phyloP scores from a whole-genome alignment of 495 filamentous ascomycete genomes.

The Aspergillus egyptiacus region DNA sequence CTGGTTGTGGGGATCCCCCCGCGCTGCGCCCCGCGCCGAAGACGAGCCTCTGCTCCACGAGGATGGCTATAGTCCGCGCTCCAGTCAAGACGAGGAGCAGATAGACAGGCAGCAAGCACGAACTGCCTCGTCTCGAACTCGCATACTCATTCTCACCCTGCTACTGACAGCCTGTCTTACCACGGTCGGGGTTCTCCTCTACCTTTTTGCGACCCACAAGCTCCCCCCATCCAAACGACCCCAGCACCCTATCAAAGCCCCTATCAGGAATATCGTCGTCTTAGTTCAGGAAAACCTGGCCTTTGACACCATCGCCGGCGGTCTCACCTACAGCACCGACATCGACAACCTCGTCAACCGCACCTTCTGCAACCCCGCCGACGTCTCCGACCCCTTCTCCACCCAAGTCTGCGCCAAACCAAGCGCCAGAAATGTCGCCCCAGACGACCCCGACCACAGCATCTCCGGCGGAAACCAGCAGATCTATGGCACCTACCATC shows the following conservation, averaged over 20 bases:
- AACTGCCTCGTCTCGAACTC: not conserved
- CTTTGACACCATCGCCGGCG: constrained; percentile 40
- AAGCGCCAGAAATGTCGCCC: constrained; percentile 28
- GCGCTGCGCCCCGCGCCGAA: not conserved
- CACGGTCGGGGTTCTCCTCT: not conserved
- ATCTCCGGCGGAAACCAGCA: constrained; percentile 46
- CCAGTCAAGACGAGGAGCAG: constrained; percentile 1
- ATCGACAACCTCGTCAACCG: constrained; percentile 33
- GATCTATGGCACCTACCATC: constrained; percentile 41
- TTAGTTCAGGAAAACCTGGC: constrained; percentile 42
- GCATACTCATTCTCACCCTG: not conserved
- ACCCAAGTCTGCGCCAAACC: constrained; percentile 33
- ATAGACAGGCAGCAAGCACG: not conserved
- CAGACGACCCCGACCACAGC: constrained; percentile 46
- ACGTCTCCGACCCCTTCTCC: constrained; percentile 29
- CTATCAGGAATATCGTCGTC: constrained; percentile 43
- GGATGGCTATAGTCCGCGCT: not conserved
- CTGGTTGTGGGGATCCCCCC: constrained; percentile 1
- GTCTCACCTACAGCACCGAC: constrained; percentile 29
- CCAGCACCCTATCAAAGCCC: not conserved
- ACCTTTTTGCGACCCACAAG: not conserved
- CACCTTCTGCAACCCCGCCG: constrained; percentile 37
- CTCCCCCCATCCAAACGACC: not conserved
- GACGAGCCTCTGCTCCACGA: constrained; percentile 5
- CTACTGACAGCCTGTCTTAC: not conserved